These are phyloP conservation scores for Sanghuangporus weigelae DNA, from an alignment of 1,284 basidiomycete species.

Conservation along the genomic window DNA sequence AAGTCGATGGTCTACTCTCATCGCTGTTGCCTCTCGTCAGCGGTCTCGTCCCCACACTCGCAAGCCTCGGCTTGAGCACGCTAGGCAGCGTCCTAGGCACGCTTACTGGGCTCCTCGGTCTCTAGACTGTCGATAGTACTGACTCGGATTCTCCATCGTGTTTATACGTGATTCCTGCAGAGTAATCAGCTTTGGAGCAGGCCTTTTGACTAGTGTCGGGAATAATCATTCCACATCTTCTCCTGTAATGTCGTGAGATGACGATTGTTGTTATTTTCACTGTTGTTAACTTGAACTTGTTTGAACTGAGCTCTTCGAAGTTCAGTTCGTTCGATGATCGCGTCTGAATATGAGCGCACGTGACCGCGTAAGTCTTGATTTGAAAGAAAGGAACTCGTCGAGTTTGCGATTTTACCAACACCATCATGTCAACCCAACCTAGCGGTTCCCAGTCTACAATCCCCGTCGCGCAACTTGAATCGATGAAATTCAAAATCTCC, in stretches of 20 bases:
- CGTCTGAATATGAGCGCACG: not conserved
- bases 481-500: conserved; percentile 63
- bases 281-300: no score
- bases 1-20: conserved; percentile 20
- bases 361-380: not conserved
- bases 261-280: no score
- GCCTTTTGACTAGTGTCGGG: no score
- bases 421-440: not conserved
- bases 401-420: not conserved
- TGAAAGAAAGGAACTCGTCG: not conserved
- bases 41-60: conserved; percentile 16
- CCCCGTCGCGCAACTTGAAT: conserved; percentile 56
- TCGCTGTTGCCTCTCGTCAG: conserved; percentile 19
- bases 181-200: no score
- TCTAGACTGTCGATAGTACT: not conserved
- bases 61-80: not conserved
- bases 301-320: no score
- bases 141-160: not conserved
- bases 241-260: no score
- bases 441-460: conserved; percentile 21
- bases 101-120: not conserved
- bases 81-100: conserved; percentile 10
- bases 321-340: no score
- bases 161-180: not conserved
- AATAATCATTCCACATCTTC: no score